phyloP scores from a whole-genome alignment of 2,329 filamentous ascomycete species.

The Cercospora sp. region DNA sequence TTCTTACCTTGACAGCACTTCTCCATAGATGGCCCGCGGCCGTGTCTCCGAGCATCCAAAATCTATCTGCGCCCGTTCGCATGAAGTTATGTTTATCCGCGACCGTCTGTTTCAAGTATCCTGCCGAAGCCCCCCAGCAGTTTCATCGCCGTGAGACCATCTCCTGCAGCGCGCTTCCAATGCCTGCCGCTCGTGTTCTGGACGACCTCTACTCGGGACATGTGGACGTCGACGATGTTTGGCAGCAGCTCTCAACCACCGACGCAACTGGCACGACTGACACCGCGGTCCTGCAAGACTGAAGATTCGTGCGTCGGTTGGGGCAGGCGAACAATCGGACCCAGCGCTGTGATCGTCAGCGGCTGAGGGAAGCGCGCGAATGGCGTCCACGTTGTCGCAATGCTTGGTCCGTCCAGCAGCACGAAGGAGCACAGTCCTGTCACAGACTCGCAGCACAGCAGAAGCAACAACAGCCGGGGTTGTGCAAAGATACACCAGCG shows the following conservation, averaged over 20 bases:
- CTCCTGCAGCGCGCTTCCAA: neutral
- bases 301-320: neutral
- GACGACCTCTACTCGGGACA: neutral
- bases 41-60: neutral
- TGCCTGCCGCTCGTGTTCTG: neutral
- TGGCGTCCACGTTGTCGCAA: conserved; percentile 6
- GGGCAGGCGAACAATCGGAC: neutral
- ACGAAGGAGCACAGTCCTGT: no score
- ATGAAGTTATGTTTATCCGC: neutral
- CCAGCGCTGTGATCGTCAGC: neutral
- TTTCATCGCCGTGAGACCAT: neutral
- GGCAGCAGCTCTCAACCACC: neutral
- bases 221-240: neutral
- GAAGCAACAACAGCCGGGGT: neutral
- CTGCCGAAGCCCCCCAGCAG: neutral
- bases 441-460: neutral
- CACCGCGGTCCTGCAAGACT: neutral
- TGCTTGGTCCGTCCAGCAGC: neutral
- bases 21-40: neutral
- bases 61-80: neutral
- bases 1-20: neutral
- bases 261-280: neutral
- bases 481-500: neutral
- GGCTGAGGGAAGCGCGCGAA: neutral
- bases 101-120: neutral